phyloP scores from a whole-genome alignment of 169 alveolate genomes.

The Eimeria zaria region DNA sequence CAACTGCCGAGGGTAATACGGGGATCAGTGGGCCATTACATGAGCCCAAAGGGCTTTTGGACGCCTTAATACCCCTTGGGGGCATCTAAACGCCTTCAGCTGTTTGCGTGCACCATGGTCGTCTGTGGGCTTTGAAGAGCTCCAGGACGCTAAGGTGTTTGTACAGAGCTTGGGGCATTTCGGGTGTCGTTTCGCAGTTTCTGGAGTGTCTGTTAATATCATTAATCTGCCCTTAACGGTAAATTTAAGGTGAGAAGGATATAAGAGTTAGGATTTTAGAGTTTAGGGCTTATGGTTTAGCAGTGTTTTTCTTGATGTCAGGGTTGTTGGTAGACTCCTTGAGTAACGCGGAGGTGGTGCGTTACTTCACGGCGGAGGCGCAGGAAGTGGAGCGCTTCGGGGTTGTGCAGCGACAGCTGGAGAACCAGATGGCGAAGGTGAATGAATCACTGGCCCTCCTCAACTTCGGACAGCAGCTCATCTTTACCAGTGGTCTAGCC shows the following conservation, averaged over 20 bases:
- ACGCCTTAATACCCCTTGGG: background rate
- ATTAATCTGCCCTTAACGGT: background rate
- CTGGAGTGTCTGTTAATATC: background rate
- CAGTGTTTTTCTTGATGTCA: background rate
- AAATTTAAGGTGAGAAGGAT: background rate
- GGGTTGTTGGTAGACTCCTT: conserved; percentile 88
- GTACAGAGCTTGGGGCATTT: background rate
- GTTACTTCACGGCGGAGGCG: conserved; percentile 85
- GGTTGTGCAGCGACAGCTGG: conserved; percentile 76
- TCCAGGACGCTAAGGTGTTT: background rate
- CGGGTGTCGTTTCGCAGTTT: background rate
- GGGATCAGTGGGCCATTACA: background rate
- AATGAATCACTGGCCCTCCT: conserved; percentile 88
- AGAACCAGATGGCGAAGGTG: conserved; percentile 81
- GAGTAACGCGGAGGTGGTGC: conserved; percentile 88
- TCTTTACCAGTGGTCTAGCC: conserved; percentile 87
- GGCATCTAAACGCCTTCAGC: background rate
- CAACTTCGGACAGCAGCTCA: conserved; percentile 89
- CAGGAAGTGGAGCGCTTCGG: conserved; percentile 77
- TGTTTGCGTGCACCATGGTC: background rate
- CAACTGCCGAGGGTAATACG: background rate
- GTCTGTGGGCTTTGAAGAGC: background rate
- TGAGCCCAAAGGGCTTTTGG: background rate
- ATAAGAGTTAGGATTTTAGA: background rate
- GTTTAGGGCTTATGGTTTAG: background rate